Conservation (phyloP, 2,329 filamentous ascomycete genomes). For the Penicillium verrucosum region DNA sequence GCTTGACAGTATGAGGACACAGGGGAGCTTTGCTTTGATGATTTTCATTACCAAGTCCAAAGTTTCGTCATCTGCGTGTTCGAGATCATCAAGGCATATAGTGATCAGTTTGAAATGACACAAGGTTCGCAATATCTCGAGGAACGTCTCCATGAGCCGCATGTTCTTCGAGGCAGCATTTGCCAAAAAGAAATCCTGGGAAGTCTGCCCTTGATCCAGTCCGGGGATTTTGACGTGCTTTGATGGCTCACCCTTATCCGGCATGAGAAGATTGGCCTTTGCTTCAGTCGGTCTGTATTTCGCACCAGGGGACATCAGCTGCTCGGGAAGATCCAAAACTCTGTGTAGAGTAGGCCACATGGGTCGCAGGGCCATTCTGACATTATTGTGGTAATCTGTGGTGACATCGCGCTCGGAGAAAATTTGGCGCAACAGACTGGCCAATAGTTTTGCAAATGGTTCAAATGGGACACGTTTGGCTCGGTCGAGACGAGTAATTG, state of each 20-base stretch:
- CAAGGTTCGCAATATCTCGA: constrained; percentile 80
- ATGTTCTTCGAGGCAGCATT: constrained; percentile 52
- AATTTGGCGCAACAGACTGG: constrained; percentile 61
- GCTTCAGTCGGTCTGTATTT: constrained; percentile 35
- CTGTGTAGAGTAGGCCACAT: constrained; percentile 57
- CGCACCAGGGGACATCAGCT: constrained; percentile 48
- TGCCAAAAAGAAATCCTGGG: constrained; percentile 39
- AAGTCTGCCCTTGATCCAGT: constrained; percentile 36
- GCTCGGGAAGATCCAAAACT: constrained; percentile 65
- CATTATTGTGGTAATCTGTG: constrained; percentile 59
- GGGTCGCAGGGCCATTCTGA: constrained; percentile 54
- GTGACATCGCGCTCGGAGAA: constrained; percentile 63
- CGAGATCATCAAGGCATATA: constrained; percentile 82
- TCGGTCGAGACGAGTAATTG: constrained; percentile 59
- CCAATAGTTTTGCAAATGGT: constrained; percentile 58
- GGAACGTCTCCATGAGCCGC: constrained; percentile 79
- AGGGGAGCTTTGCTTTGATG: constrained; percentile 71
- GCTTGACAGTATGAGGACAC: constrained; percentile 77
- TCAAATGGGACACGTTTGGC: constrained; percentile 60
- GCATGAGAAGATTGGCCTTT: constrained; percentile 32
- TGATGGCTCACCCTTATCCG: constrained; percentile 30
- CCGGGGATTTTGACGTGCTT: constrained; percentile 33
- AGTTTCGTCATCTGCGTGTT: constrained; percentile 86
- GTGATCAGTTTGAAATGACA: constrained; percentile 83
- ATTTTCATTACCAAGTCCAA: constrained; percentile 80